These are phyloP conservation scores for Saussurea involucrata DNA, from an alignment of 129 eudicot genomes.

Conservation along the genomic window DNA sequence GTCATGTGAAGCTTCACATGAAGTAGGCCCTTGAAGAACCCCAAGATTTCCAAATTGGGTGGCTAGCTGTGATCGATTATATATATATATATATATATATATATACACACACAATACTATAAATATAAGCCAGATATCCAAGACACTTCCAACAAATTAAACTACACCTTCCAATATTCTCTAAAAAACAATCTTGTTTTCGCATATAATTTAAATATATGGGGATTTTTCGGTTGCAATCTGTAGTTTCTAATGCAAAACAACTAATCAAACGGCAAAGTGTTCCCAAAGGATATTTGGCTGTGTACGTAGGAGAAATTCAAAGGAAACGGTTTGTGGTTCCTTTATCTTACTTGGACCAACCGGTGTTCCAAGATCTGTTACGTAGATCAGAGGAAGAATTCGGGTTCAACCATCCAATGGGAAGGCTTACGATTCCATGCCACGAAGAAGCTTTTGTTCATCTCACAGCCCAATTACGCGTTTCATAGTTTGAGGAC, in stretches of 20 bases:
- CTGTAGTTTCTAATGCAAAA: constrained; percentile 25
- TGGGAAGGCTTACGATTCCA: constrained; percentile 55
- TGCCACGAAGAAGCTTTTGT: constrained; percentile 39
- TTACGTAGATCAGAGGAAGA: constrained; percentile 45
- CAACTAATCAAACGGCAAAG: constrained; percentile 22
- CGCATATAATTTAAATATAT: not conserved
- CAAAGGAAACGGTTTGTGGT: constrained; percentile 37
- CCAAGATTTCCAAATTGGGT: too few relatives aligned
- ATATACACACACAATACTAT: not conserved
- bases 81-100: too few relatives aligned
- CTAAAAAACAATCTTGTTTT: constrained; percentile 4
- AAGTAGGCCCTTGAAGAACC: too few relatives aligned
- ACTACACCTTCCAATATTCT: not conserved
- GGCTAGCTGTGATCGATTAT: too few relatives aligned
- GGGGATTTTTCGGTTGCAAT: constrained; percentile 27
- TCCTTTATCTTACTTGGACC: constrained; percentile 40
- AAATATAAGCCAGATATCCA: not conserved
- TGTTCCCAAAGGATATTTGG: constrained; percentile 52
- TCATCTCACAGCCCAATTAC: constrained; percentile 23
- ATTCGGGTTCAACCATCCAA: constrained; percentile 43
- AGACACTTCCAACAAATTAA: not conserved
- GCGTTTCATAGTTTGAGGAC: constrained; percentile 1
- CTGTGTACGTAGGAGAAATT: constrained; percentile 51
- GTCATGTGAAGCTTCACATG: too few relatives aligned
- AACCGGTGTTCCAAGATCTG: constrained; percentile 44